Evolutionary conservation across 306 rosid species (phyloP), one percentile per base, ranked within the genome.

Genomic region (Calophaca sinica): DNA sequence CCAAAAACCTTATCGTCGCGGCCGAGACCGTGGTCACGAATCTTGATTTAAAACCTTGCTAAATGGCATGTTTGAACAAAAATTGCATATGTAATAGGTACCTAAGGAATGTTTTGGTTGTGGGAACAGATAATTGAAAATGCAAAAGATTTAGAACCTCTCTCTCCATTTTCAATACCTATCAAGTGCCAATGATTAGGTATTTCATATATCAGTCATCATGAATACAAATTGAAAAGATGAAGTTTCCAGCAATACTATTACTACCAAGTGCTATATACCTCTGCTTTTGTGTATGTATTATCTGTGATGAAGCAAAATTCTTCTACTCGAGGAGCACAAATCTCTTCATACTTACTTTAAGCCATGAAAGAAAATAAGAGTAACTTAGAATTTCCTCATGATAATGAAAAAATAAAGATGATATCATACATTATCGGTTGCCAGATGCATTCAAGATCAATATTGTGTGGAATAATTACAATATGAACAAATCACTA

Each of bases 61-160:
- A 49, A 39, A 15, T 75, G 61, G 44, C 20, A 39, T 28, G 49
- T 67, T 68, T 11, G n/a, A 32, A 52, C 15, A 42, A 39, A 78
- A 62, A 10, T 12, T 11, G 62, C 46, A 11, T 0, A 29, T 51
- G 7, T 64, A 70, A 13, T 50, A 73, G 72, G 65, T 70, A 93
- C 98, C 98, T 86, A 64, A 93, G 93, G 85, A 93, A 93, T 62
- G 98, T 84, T 89, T 93, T 91, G 63, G 88, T 76, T 60, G 96
- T 88, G 3, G 98, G 98, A 74, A 91, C 88, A 36, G 93, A 86
- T 77, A 93, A 70, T 31, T 91, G 96, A 77, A 91, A 91, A 50
- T 88, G 81, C 83, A 89, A 74, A 62, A 86, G 74, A 74, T 88
- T 93, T 58, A 93, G 81, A 57, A 89, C 84, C 67, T 85, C 85